Evolutionary conservation across 352 stramenopile species (phyloP), one percentile per base, ranked within the genome.

Genomic region (Nothophytophthora sp.): DNA sequence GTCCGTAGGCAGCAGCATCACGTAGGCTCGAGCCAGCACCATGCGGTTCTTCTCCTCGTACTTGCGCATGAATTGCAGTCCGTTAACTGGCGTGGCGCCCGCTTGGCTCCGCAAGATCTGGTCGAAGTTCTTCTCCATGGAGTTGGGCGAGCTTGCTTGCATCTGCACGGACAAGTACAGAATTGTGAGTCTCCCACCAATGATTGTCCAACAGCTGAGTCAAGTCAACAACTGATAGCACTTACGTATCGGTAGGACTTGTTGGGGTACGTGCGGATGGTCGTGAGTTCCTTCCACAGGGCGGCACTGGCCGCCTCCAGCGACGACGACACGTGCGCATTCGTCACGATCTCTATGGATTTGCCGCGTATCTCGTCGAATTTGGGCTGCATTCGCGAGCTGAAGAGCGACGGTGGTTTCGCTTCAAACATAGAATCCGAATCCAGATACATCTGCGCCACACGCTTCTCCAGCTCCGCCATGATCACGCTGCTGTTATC

Each of bases 201-300:
- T n/a, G n/a, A n/a, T n/a, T n/a, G n/a, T n/a, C 9, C 33, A 53
- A 37, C 13, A 33, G 1, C 6, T 28, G 32, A 45, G 38, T n/a
- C n/a, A 34, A 3, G n/a, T 11, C 30, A 15, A 12, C 6, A 23
- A 16, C 8, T 15, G 1, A 4, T 4, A 50, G n/a, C 20, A 67
- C 61, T 28, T 44, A 70, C 61, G n/a, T 67, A 70, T 30, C 46
- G 55, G n/a, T 66, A 66, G 22, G 61, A 55, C 43, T 70, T 70
- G 19, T 66, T 50, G 0, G 49, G 44, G 24, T 60, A 66, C 12
- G 24, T 50, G 28, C 46, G 56, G 16, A 63, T 54, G 1, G 52
- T 60, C 0, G 50, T 60, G 12, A 70, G 32, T 11, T 70, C 45
- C 19, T 50, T 61, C 61, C 61, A 70, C 3, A 67, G 28, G 3